Evolutionary conservation across 2,329 filamentous ascomycete species (phyloP).

Genomic region (Aureobasidium subglaciale): DNA sequence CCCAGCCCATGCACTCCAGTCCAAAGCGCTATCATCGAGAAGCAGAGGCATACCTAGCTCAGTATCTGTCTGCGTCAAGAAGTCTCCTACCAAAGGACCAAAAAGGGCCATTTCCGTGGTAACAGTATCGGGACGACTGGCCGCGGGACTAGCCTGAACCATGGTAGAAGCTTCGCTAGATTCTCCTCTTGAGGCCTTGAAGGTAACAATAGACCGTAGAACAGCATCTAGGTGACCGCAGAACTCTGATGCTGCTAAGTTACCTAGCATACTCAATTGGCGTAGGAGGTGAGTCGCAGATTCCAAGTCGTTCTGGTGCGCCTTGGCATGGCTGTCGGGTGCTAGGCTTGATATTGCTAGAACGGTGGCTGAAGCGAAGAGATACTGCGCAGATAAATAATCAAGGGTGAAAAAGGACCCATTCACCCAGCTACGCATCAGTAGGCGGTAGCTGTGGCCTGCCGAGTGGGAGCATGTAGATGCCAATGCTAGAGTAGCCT

Average conservation of each 20-base stretch:
- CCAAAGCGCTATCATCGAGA: slow-evolving; percentile 8
- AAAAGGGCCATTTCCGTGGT: slow-evolving; percentile 12
- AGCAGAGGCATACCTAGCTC: slow-evolving; percentile 11
- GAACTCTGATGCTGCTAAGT: slow-evolving; percentile 37
- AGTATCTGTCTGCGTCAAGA: slow-evolving; percentile 13
- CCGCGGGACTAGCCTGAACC: not conserved
- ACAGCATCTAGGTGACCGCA: slow-evolving; percentile 34
- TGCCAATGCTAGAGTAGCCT: slow-evolving; percentile 13
- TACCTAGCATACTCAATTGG: slow-evolving; percentile 35
- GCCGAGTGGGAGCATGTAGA: slow-evolving; percentile 40
- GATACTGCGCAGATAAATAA: slow-evolving; percentile 41
- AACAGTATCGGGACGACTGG: slow-evolving; percentile 2
- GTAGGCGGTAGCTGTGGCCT: slow-evolving; percentile 37
- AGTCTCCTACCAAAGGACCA: slow-evolving; percentile 9
- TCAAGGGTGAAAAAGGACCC: slow-evolving; percentile 43
- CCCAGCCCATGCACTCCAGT: slow-evolving; percentile 11
- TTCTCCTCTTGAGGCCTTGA: slow-evolving; percentile 4
- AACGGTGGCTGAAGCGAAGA: slow-evolving; percentile 41
- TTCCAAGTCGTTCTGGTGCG: slow-evolving; percentile 37
- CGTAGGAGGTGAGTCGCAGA: slow-evolving; percentile 33
- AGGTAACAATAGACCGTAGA: slow-evolving; percentile 10
- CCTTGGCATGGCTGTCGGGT: slow-evolving; percentile 23
- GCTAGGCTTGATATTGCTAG: slow-evolving; percentile 40
- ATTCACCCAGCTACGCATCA: slow-evolving; percentile 41
- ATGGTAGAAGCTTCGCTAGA: not conserved